phyloP scores from a whole-genome alignment of 768 basidiomycete species.

The Tricholoma sp. region DNA sequence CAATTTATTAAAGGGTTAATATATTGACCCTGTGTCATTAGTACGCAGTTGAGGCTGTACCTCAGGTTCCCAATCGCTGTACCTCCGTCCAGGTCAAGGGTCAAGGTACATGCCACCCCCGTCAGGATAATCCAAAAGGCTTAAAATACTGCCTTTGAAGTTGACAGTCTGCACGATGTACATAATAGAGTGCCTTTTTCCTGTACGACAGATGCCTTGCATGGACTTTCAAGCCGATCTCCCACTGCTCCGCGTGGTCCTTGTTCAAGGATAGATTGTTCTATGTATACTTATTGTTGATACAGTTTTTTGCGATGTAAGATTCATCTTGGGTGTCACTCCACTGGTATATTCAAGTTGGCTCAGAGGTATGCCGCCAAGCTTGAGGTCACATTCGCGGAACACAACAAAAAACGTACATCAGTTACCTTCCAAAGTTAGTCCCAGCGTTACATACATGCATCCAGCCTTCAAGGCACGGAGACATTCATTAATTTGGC shows the following conservation, averaged over 20 bases:
- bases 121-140: not conserved
- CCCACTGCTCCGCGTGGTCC: not conserved
- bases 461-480: not conserved
- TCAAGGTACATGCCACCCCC: not conserved
- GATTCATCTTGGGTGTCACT: not conserved
- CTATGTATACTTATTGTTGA: not conserved
- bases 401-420: too few species aligned
- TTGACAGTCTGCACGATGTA: not conserved
- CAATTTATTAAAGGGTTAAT: too few species aligned
- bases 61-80: not conserved
- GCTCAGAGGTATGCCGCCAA: not conserved
- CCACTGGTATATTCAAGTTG: too few species aligned
- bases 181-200: not conserved
- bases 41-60: too few species aligned
- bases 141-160: not conserved
- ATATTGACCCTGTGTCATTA: too few species aligned
- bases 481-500: not conserved
- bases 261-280: not conserved
- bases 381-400: not conserved
- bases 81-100: not conserved
- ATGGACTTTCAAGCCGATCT: not conserved
- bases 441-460: conserved; percentile 2
- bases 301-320: not conserved
- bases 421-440: not conserved
- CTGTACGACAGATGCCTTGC: not conserved